Evolutionary conservation across 2,329 filamentous ascomycete genomes (phyloP).

Genomic region (Laburnicola sp.): DNA sequence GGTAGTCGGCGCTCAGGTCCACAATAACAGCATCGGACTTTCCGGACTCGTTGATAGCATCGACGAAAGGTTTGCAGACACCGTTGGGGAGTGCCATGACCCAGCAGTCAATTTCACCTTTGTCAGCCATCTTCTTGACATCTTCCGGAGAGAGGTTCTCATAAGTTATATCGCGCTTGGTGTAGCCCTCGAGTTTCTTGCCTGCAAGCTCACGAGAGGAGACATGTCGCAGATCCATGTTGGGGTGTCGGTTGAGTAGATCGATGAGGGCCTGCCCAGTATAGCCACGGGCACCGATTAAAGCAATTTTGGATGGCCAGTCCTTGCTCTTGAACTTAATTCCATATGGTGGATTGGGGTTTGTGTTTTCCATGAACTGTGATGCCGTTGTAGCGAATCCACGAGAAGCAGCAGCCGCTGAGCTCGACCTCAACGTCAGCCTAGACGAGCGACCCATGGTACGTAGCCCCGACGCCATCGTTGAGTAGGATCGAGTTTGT

Average conservation of each 20-base stretch:
- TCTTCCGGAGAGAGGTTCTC: conserved; percentile 89
- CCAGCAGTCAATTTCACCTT: conserved; percentile 89
- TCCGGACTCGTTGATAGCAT: conserved; percentile 76
- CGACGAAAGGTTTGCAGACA: conserved; percentile 90
- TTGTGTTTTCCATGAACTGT: conserved; percentile 58
- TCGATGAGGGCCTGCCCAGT: conserved; percentile 89
- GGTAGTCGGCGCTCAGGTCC: conserved; percentile 95
- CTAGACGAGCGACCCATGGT: conserved; percentile 29
- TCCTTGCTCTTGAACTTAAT: conserved; percentile 85
- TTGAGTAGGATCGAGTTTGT: conserved; percentile 69
- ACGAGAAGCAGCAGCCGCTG: conserved; percentile 47
- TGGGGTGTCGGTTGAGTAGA: conserved; percentile 82
- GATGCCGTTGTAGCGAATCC: conserved; percentile 59
- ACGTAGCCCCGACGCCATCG: conserved; percentile 52
- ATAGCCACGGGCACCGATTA: conserved; percentile 92
- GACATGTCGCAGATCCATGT: conserved; percentile 87
- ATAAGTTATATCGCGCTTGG: conserved; percentile 88
- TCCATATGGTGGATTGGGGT: conserved; percentile 87
- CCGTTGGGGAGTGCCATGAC: conserved; percentile 96
- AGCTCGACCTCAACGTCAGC: conserved; percentile 27
- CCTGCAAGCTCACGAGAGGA: conserved; percentile 91
- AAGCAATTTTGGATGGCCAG: conserved; percentile 75
- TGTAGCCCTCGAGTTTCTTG: conserved; percentile 84
- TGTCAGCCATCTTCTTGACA: conserved; percentile 78
- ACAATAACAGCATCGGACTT: conserved; percentile 73